phyloP scores from a whole-genome alignment of 2,329 filamentous ascomycete species.

The Fonsecaea nubica region DNA sequence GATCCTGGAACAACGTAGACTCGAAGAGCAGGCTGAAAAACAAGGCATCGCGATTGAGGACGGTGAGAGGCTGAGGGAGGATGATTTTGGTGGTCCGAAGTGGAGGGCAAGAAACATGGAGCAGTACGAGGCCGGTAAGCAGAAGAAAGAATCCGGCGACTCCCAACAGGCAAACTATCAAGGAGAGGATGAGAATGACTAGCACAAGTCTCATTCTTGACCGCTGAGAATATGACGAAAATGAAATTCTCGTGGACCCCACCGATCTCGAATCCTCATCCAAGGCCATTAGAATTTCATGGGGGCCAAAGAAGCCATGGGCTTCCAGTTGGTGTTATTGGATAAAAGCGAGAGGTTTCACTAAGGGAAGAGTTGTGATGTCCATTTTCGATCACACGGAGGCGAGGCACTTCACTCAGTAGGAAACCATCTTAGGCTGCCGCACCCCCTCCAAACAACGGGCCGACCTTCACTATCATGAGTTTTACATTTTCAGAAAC shows the following conservation, averaged over 20 bases:
- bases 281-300: neutral
- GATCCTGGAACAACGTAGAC: constrained; percentile 64
- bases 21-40: constrained; percentile 53
- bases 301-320: neutral
- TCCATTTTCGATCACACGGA: neutral
- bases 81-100: constrained; percentile 36
- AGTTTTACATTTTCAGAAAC: neutral
- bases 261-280: neutral
- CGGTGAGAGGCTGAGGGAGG: constrained; percentile 28
- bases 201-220: neutral
- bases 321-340: neutral
- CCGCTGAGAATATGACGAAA: neutral
- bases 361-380: neutral
- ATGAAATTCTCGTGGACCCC: neutral
- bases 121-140: constrained; percentile 37
- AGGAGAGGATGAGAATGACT: constrained; percentile 28
- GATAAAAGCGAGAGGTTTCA: neutral
- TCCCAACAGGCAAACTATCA: constrained; percentile 13
- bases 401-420: constrained; percentile 1
- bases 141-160: constrained; percentile 24
- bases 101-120: constrained; percentile 36
- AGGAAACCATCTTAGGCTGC: neutral
- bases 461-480: neutral
- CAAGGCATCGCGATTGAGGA: constrained; percentile 33
- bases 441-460: constrained; percentile 16